Percentiles rank a stretch among this genome's conserved stretches.
Conservation (phyloP, 1,284 basidiomycete species). For the Rhodotorula sp. region DNA sequence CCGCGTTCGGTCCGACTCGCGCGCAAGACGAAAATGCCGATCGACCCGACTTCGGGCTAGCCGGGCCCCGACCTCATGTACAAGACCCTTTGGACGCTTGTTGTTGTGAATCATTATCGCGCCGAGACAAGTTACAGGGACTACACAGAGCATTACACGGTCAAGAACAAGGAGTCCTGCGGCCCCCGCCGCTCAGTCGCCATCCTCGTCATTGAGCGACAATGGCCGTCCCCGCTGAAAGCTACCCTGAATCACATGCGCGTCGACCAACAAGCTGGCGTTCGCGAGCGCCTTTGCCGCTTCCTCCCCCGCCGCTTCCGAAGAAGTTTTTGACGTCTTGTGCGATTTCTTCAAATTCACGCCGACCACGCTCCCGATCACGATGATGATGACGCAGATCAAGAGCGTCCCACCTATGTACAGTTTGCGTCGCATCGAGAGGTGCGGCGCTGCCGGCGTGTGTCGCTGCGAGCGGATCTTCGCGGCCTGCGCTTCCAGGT, state of each 20-base stretch:
- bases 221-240: too few relatives aligned
- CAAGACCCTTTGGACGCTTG: too few relatives aligned
- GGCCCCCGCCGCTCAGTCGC: too few relatives aligned
- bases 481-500: neutral
- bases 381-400: neutral
- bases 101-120: too few relatives aligned
- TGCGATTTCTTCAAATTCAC: neutral
- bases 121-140: too few relatives aligned
- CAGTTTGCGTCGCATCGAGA: neutral
- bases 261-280: too few relatives aligned
- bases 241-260: too few relatives aligned
- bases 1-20: slow-evolving; percentile 22
- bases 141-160: too few relatives aligned
- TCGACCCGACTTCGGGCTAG: neutral
- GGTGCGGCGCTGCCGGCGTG: neutral
- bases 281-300: neutral
- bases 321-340: neutral
- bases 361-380: neutral
- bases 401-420: neutral
- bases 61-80: too few relatives aligned
- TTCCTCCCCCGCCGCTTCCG: neutral
- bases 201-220: too few relatives aligned
- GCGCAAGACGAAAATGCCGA: slow-evolving; percentile 13
- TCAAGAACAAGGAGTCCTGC: too few relatives aligned
- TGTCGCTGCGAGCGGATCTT: neutral